phyloP scores from a whole-genome alignment of 331 rosid genomes.

The Quercus lobata region DNA sequence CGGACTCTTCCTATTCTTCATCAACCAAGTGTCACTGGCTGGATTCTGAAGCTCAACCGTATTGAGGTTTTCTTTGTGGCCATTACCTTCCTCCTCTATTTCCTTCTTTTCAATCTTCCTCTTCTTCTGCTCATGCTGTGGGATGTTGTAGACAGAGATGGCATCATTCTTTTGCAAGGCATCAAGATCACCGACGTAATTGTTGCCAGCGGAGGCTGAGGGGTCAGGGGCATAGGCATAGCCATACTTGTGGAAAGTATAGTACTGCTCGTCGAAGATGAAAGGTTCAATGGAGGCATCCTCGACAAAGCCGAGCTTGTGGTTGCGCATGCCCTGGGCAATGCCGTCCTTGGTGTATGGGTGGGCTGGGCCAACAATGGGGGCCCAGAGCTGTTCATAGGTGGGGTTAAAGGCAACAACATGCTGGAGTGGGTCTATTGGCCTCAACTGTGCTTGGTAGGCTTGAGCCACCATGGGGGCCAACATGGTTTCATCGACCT shows the following conservation, averaged over 20 bases:
- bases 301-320: slow-evolving; percentile 93
- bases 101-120: slow-evolving; percentile 55
- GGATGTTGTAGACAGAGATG: slow-evolving; percentile 76
- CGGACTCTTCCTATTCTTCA: slow-evolving; percentile 87
- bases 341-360: slow-evolving; percentile 94
- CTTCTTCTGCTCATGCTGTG: slow-evolving; percentile 84
- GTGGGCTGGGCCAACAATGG: slow-evolving; percentile 80
- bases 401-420: slow-evolving; percentile 77
- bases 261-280: slow-evolving; percentile 91
- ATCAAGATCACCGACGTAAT: slow-evolving; percentile 69
- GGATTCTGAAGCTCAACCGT: slow-evolving; percentile 60
- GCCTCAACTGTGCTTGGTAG: slow-evolving; percentile 34
- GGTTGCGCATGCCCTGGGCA: slow-evolving; percentile 96
- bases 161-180: slow-evolving; percentile 61
- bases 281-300: slow-evolving; percentile 82
- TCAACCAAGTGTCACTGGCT: slow-evolving; percentile 69
- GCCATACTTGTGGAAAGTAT: slow-evolving; percentile 86
- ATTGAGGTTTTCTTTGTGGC: not conserved
- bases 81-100: slow-evolving; percentile 26
- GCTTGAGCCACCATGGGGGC: slow-evolving; percentile 58
- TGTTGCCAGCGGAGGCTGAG: slow-evolving; percentile 66
- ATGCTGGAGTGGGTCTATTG: slow-evolving; percentile 88
- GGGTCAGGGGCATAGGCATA: slow-evolving; percentile 99
- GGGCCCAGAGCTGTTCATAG: slow-evolving; percentile 91
- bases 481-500: slow-evolving; percentile 87